Conservation (phyloP, 2,329 filamentous ascomycete genomes). For the Pyrenochaeta sp. region DNA sequence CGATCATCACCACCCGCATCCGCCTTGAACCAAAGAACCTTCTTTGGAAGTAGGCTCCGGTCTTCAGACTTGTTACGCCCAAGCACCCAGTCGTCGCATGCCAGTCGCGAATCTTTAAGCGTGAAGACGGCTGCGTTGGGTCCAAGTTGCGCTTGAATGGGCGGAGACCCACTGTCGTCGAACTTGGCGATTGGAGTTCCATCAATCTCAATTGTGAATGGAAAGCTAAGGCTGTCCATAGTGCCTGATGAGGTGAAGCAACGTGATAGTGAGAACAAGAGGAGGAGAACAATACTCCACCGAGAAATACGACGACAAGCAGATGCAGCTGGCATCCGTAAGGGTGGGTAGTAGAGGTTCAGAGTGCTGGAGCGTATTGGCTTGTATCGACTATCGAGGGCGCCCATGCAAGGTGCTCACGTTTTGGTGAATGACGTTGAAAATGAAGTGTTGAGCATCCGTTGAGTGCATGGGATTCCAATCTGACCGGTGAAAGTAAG, state of each 20-base stretch:
- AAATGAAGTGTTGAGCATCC: not conserved
- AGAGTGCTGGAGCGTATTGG: not conserved
- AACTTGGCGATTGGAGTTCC: constrained; percentile 27
- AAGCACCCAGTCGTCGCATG: constrained; percentile 28
- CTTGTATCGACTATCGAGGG: not conserved
- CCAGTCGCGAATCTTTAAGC: constrained; percentile 28
- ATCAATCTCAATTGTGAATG: constrained; percentile 37
- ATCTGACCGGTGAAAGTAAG: not conserved
- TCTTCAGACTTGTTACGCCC: constrained; percentile 30
- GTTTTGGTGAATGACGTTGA: not conserved
- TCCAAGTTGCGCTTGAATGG: constrained; percentile 27
- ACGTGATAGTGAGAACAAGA: constrained; percentile 12
- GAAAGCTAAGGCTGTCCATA: constrained; percentile 32
- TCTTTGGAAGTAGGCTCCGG: constrained; percentile 33
- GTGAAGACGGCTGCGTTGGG: constrained; percentile 31
- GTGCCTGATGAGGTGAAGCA: constrained; percentile 6
- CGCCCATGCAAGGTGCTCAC: not conserved
- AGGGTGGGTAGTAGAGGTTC: not conserved
- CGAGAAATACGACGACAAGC: not conserved
- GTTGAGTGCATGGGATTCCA: not conserved
- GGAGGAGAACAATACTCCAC: constrained; percentile 5
- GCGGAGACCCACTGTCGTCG: constrained; percentile 11
- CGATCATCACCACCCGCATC: constrained; percentile 8
- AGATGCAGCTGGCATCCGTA: not conserved
- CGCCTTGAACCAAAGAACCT: constrained; percentile 34